Evolutionary conservation across 2,329 filamentous ascomycete genomes (phyloP), one percentile per base, ranked within the genome.

Genomic region (Colletotrichum sp.): DNA sequence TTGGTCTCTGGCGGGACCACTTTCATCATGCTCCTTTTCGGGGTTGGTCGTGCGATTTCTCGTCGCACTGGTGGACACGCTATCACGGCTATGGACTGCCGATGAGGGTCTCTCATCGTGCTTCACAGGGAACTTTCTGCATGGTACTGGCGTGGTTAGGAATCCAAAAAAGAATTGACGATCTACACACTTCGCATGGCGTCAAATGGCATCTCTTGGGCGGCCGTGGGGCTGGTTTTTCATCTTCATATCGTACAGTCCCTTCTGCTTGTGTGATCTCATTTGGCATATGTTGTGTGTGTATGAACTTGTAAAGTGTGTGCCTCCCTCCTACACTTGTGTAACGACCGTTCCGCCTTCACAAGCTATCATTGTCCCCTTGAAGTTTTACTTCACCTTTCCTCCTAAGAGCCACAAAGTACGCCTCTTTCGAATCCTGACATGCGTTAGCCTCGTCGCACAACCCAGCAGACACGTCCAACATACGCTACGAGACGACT

Each of bases 401-500:
- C 78, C 95, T 91, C 76, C 90, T 88, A 74, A 98, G 83, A 1
- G 93, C 96, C 63, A 99, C 93, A 82, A 98, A 98, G 81, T 94
- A 99, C 5, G 93, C 90, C 84, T 99, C 97, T 83, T 92, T 95
- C 1, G 94, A 96, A 87, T 95, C 94, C 94, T 96, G 70, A 24
- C 59, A 49, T 34, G n/a, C 24, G 52, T 78, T 67, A 70, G 71
- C 32, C 21, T 64, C 12, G 39, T 10, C 8, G 18, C 18, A 62
- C n/a, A 18, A 18, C 13, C n/a, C 9, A 9, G 34, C 3, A 26
- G 10, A 64, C 24, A 21, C 34, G 18, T 36, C 13, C 18, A 32
- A 88, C 92, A 81, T 89, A 98, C 97, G 84, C 90, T 94, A 81
- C 97, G 91, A 49, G 96, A 99, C 8, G 96, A 95, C 72, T 98